phyloP scores from a whole-genome alignment of 169 alveolate genomes.

The Toxoplasma gondii region DNA sequence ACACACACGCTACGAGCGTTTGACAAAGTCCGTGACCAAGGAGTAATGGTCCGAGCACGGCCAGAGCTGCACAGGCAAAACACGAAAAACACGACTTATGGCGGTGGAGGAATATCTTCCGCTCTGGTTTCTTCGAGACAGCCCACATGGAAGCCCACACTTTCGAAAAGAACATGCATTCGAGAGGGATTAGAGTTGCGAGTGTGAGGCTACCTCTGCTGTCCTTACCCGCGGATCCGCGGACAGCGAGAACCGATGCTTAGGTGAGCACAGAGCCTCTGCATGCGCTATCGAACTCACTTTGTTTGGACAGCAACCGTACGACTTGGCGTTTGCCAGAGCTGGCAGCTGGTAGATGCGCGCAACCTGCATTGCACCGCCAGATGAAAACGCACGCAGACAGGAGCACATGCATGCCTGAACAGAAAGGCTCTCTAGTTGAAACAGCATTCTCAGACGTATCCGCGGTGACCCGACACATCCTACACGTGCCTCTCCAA shows the following conservation, averaged over 20 bases:
- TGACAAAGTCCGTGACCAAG: constrained; percentile 19
- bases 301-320: constrained; percentile 32
- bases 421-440: too few species aligned
- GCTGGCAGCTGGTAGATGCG: constrained; percentile 36
- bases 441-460: too few species aligned
- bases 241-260: too few species aligned
- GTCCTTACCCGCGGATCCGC: too few species aligned
- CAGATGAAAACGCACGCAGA: not conserved
- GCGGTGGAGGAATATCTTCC: not conserved
- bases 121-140: not conserved
- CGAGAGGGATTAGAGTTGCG: too few species aligned
- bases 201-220: too few species aligned
- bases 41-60: constrained; percentile 50
- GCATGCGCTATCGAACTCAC: not conserved
- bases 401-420: too few species aligned
- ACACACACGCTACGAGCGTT: not conserved
- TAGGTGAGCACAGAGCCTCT: not conserved
- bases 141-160: not conserved
- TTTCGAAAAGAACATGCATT: too few species aligned
- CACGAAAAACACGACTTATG: not conserved
- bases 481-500: too few species aligned
- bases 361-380: constrained; percentile 1
- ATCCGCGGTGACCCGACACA: too few species aligned
- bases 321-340: not conserved
- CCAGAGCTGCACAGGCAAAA: constrained; percentile 23